A percentile compares a stretch with the other conserved stretches of the same genome.
Conservation (phyloP, 352 stramenopile species). For the Saprolegnia parasitica region DNA sequence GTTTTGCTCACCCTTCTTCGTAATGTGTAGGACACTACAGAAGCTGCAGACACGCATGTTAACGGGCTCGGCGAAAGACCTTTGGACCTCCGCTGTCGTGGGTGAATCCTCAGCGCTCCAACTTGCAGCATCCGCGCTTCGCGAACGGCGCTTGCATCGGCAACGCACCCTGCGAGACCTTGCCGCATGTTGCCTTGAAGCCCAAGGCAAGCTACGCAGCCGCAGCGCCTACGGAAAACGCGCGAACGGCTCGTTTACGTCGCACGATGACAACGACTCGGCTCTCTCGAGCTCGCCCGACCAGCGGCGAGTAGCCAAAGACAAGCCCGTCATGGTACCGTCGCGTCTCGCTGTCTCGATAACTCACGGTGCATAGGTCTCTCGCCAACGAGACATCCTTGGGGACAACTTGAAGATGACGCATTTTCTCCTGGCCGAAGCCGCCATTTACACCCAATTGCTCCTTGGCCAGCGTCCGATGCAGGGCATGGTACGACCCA, state of each 20-base stretch:
- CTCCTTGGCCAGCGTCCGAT: conserved; percentile 4
- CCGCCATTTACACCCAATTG: conserved; percentile 11
- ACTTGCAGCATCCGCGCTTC: not conserved
- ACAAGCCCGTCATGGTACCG: conserved; percentile 25
- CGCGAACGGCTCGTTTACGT: not conserved
- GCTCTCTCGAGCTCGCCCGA: not conserved
- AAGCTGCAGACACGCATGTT: not conserved
- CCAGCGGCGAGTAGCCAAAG: not conserved
- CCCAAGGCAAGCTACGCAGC: conserved; percentile 10
- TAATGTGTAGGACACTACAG: conserved; percentile 6
- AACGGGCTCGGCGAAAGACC: not conserved
- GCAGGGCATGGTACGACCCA: not conserved
- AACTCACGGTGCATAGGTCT: not conserved
- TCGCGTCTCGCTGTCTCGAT: not conserved
- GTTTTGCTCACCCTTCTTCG: not conserved
- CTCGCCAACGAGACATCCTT: conserved; percentile 13
- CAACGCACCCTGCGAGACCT: not conserved
- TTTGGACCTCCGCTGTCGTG: conserved; percentile 17
- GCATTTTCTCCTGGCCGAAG: conserved; percentile 23
- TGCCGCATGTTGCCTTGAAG: conserved; percentile 15
- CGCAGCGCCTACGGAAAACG: not conserved
- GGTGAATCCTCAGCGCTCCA: not conserved
- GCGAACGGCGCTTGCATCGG: not conserved
- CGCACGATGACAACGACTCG: conserved; percentile 4
- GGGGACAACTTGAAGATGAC: conserved; percentile 24